phyloP scores from a whole-genome alignment of 192 early-diverging fungal species.

The Coemansia guatemalensis region DNA sequence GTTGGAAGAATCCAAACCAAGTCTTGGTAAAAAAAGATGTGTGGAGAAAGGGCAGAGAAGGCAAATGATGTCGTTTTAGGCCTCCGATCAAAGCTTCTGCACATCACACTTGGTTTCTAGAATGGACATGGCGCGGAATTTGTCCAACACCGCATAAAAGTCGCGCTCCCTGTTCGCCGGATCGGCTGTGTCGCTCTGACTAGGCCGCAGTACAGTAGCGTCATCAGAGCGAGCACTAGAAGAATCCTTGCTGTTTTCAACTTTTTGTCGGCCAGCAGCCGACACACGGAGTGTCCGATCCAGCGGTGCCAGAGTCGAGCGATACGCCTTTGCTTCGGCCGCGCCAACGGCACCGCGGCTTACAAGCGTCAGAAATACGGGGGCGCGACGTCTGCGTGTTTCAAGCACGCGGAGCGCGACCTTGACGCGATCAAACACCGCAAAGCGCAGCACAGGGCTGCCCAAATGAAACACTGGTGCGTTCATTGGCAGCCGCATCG shows the following conservation, averaged over 20 bases:
- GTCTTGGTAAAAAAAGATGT: neutral
- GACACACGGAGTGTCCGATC: conserved; percentile 27
- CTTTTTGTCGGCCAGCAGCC: conserved; percentile 6
- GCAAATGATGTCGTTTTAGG: neutral
- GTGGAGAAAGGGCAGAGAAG: neutral
- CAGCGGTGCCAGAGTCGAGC: conserved; percentile 20
- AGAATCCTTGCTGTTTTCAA: neutral
- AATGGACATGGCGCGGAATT: conserved; percentile 50
- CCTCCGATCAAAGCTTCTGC: conserved; percentile 8
- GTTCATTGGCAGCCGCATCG: conserved; percentile 34
- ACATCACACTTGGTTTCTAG: conserved; percentile 34
- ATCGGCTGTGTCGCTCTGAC: conserved; percentile 1
- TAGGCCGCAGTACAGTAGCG: neutral
- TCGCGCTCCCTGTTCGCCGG: conserved; percentile 15
- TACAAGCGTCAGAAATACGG: conserved; percentile 65
- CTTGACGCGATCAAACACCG: conserved; percentile 64
- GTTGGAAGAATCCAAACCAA: neutral
- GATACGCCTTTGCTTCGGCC: conserved; percentile 13
- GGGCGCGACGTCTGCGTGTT: conserved; percentile 62
- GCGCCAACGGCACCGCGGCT: conserved; percentile 28
- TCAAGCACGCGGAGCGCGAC: conserved; percentile 60
- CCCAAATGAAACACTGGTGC: conserved; percentile 33
- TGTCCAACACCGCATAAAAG: conserved; percentile 51
- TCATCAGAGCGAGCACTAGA: neutral
- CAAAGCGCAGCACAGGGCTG: conserved; percentile 50